Base-by-base conservation (phyloP, 2,329 filamentous ascomycete species). In the Niveomyces coronatus region DNA sequence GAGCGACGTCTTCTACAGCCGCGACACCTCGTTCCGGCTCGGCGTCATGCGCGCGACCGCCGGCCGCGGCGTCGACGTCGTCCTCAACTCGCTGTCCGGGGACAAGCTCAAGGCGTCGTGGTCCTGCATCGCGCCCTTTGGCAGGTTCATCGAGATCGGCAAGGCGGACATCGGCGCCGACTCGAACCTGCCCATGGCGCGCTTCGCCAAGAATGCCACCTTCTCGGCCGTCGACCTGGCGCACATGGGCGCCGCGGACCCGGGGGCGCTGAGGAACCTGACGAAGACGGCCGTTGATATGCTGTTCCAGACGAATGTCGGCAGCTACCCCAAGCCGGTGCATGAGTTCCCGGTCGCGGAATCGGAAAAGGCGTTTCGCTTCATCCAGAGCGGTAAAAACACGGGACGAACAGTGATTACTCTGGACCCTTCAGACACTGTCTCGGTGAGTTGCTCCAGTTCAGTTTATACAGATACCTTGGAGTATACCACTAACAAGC, bases 21-120 rank as follows among this genome's bases (percentile, higher is more conserved):
- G 51, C 22, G 48, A 53, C 22, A 29, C 42, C 5, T 44, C 42
- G 13, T 57, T 58, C 17, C 36, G 22, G 4, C 28, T 45, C 7
- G 47, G 29, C 3, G 14, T 58, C 13, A 37, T 51, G 31, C 36
- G 47, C 16, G 47, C 45, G 2, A 64, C 60, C 0, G 40, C 43
- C 1, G 71, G 70, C 10, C 56, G 49, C 4, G 83, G 83, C 9
- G 80, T 80, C 1, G 82, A 88, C 56, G 76, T 77, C 1, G 79
- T 82, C 13, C 78, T 88, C 48, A 61, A 68, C 48, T 66, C 62
- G 0, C 52, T 69, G 0, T 47, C 59, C 2, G 66, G 65, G 1
- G 64, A 68, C 13, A 47, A 54, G 1, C 47, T 68, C 3, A 53
- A 55, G 3, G 60, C 63, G 29, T 61, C 64, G 0, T 68, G 61